Base-by-base conservation (phyloP, 169 alveolate species). In the Cryptosporidium canis region DNA sequence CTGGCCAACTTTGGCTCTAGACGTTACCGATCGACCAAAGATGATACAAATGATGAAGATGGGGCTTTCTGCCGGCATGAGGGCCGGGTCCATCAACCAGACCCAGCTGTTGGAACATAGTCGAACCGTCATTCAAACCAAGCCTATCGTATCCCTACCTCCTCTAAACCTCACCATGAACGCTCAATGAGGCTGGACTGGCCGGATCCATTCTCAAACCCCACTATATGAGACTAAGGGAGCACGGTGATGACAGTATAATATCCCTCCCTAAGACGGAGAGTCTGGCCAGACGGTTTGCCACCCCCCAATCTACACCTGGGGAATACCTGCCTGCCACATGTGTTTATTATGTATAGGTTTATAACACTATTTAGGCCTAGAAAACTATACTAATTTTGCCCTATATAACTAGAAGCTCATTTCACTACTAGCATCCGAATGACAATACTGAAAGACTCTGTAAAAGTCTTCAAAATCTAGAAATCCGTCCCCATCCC, bases 31-130 rank as follows among this genome's bases (percentile, higher is more conserved):
- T 61, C 24, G 87, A 5, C 58, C 87, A 37, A 77, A 77, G 24
- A 77, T 77, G 87, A 55, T 58, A 11, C 39, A 77, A 58, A 77
- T 77, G 87, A 77, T 77, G 87, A 77, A 77, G 45, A 77, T 77
- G 72, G 87, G 87, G 11, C 61, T 77, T 27, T 77, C 87, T 18
- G 66, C 35, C 8, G 87, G 87, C 16, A 63, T 53, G 56, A 77
- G 41, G 33, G 71, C 87, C 0, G 72, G 87, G 21, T 24, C 55
- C 8, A 39, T 77, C 12, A 77, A 77, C 27, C 65, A 77, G 41
- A 77, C 87, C 1, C 87, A 77, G 51, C 29, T 77, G n/a, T 27
- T 77, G 8, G n/a, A 29, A 21, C 61, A 58, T 63, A 77, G 58
- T 31, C 33, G 87, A 8, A 77, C 87, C 1, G 44, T 37, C 18